These are phyloP conservation scores for Phaeosphaeriaceae sp. DNA, from an alignment of 2,329 filamentous ascomycete genomes.

Conservation along the genomic window DNA sequence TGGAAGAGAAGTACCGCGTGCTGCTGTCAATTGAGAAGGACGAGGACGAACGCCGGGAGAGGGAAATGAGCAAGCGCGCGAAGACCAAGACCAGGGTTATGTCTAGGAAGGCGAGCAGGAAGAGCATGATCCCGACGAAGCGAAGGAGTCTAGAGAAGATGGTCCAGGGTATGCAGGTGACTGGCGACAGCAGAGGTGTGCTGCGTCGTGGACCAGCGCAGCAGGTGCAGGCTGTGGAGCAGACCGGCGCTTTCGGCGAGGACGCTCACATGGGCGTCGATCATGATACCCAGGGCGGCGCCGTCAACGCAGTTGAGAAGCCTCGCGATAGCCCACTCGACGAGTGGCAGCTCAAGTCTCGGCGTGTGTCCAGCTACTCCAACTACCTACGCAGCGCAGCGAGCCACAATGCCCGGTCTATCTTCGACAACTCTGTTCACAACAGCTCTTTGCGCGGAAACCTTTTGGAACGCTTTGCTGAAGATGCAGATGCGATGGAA, in stretches of 20 bases:
- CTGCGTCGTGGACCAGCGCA: background rate
- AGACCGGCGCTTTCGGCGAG: constrained; percentile 1
- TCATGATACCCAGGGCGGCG: background rate
- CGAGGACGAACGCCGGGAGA: constrained; percentile 10
- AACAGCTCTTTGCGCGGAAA: constrained; percentile 1
- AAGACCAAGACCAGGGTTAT: constrained; percentile 6
- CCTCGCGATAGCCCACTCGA: constrained; percentile 6
- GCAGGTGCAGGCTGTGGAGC: background rate
- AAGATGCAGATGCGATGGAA: background rate
- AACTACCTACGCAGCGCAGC: constrained; percentile 25
- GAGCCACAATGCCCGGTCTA: constrained; percentile 12
- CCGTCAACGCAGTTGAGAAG: constrained; percentile 1
- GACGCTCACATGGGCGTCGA: background rate
- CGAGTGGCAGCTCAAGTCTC: constrained; percentile 25
- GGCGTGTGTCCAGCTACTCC: constrained; percentile 29
- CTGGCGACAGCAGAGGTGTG: background rate
- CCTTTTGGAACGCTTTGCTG: background rate
- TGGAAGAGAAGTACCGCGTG: constrained; percentile 36
- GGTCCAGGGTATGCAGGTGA: constrained; percentile 2
- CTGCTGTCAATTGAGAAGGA: constrained; percentile 30
- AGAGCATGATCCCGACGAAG: constrained; percentile 2
- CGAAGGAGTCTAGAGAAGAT: constrained; percentile 5
- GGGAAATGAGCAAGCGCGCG: constrained; percentile 10
- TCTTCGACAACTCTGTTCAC: constrained; percentile 7
- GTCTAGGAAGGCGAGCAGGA: background rate